Percentiles rank a stretch among this genome's conserved stretches.
phyloP scores from a whole-genome alignment of 1,284 basidiomycete species.

The Wallemia ichthyophaga region DNA sequence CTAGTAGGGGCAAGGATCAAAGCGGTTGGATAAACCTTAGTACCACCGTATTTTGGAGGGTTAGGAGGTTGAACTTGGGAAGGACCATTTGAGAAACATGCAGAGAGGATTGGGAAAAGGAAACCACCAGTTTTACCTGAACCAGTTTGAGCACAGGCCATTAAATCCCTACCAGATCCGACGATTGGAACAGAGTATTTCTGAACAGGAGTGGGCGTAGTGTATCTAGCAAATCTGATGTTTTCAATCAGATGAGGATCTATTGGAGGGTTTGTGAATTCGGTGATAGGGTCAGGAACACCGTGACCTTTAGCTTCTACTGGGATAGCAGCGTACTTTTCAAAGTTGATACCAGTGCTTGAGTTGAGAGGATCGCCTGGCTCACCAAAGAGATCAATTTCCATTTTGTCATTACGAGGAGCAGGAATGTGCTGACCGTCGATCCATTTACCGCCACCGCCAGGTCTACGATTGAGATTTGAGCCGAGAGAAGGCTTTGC shows the following conservation, averaged over 20 bases:
- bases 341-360: conserved; percentile 96
- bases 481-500: background rate
- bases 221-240: conserved; percentile 73
- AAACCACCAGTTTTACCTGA: conserved; percentile 98
- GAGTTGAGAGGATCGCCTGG: conserved; percentile 49
- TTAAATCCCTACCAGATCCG: conserved; percentile 61
- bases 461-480: background rate
- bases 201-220: conserved; percentile 88
- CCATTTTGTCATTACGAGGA: conserved; percentile 47
- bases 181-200: conserved; percentile 99
- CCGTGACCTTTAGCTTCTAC: conserved; percentile 89
- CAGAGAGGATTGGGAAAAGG: conserved; percentile 93
- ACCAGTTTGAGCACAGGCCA: conserved; percentile 55
- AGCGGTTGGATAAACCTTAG: conserved; percentile 78
- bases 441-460: conserved; percentile 45
- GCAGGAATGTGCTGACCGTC: conserved; percentile 65
- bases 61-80: conserved; percentile 28
- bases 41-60: conserved; percentile 18
- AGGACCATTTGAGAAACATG: conserved; percentile 65
- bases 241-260: conserved; percentile 85
- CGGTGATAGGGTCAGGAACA: conserved; percentile 69
- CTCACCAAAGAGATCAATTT: conserved; percentile 90
- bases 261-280: conserved; percentile 67
- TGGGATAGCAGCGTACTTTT: conserved; percentile 98
- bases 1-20: conserved; percentile 92